A percentile compares a stretch with the other conserved stretches of the same genome.
Evolutionary conservation across 1,284 basidiomycete species (phyloP).

Genomic region (Ceratobasidium sp.): DNA sequence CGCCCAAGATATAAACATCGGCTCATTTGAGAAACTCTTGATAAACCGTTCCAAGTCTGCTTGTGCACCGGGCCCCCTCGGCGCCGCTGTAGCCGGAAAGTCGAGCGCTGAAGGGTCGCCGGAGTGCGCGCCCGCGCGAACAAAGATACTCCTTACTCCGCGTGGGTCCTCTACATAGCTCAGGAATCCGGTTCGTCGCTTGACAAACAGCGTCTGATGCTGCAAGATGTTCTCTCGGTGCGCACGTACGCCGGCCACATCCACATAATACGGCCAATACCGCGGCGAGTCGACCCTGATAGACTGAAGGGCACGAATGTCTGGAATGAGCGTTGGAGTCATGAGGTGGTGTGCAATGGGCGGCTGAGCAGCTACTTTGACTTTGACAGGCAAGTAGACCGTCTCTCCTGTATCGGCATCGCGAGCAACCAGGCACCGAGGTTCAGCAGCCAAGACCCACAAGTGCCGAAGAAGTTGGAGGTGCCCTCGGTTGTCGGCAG

Average conservation of each 20-base stretch:
- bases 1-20: conserved; percentile 77
- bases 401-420: conserved; percentile 91
- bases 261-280: conserved; percentile 92
- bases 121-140: conserved; percentile 78
- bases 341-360: conserved; percentile 74
- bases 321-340: conserved; percentile 90
- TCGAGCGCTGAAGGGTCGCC: conserved; percentile 81
- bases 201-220: conserved; percentile 88
- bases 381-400: conserved; percentile 90
- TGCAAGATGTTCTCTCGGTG: conserved; percentile 76
- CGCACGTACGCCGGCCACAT: conserved; percentile 72
- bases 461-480: conserved; percentile 94
- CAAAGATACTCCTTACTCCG: conserved; percentile 89
- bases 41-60: conserved; percentile 85
- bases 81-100: conserved; percentile 78
- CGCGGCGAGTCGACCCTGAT: conserved; percentile 90
- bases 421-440: conserved; percentile 88
- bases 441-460: conserved; percentile 96
- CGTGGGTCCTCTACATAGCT: conserved; percentile 93
- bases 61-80: conserved; percentile 67
- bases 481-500: conserved; percentile 90
- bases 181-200: conserved; percentile 90
- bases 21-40: conserved; percentile 82
- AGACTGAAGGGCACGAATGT: conserved; percentile 79
- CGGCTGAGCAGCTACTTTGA: conserved; percentile 74